Base-by-base conservation (phyloP, 179 eudicot genomes). In the Monotropa hypopitys region DNA sequence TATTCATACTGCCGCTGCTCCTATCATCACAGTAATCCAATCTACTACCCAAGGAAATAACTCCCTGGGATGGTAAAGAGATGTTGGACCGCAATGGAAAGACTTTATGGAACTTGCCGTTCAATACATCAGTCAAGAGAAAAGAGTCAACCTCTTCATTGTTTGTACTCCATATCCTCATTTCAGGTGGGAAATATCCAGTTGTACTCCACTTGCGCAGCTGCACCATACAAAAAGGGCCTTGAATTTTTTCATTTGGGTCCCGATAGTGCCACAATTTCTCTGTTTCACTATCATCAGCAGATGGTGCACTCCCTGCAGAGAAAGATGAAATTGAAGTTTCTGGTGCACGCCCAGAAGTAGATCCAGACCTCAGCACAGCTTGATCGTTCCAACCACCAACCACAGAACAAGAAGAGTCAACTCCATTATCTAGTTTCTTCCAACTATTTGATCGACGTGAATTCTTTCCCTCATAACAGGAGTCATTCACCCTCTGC, bases 191-290 rank as follows among this genome's bases (percentile, higher is more conserved):
- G 72, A 93, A 93, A 75, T 87, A 88, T 57, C 98, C 97, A 10
- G 89, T 88, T 70, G 84, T 93, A 63, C 86, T 90, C 98, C 98
- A 93, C 76, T 88, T 90, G 45, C 92, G 88, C 42, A 93, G 86
- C 86, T 92, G 91, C 32, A 83, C 57, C 86, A 93, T 80, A 61
- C 91, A 88, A 76, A 93, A 93, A 71, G 97, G 93, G 30, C 98
- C 98, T 87, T 93, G 98, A 74, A 87, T 83, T 80, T 87, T 90
- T 65, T 86, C 88, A 77, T 83, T 76, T n/a, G 98, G 98, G 79
- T 93, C 98, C 74, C 91, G 85, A 73, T 93, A 93, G 83, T 90
- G 88, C 98, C 98, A 93, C 51, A 84, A 23, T 69, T 89, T 89
- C 42, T 88, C 92, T 53, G 87, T 70, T 79, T 91, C 96, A 32